A percentile compares a stretch with the other conserved stretches of the same genome.
phyloP scores from a whole-genome alignment of 257 asterid species.

The Plectranthus barbatus region DNA sequence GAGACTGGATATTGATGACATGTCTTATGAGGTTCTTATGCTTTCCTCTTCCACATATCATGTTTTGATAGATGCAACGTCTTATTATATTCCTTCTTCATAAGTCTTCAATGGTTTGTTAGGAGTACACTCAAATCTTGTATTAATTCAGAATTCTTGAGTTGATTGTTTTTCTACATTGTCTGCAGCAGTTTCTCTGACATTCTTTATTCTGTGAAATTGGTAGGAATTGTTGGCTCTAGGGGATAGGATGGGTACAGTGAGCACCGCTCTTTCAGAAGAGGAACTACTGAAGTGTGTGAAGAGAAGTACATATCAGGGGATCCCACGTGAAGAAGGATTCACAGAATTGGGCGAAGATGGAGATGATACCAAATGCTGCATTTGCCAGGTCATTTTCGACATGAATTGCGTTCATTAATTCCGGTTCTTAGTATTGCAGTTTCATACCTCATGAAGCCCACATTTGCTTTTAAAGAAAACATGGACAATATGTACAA shows the following conservation, averaged over 20 bases:
- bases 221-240: conserved; percentile 84
- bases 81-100: too few species aligned
- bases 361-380: conserved; percentile 65
- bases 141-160: background rate
- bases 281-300: conserved; percentile 61
- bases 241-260: conserved; percentile 89
- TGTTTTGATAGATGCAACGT: background rate
- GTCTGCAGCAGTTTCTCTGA: background rate
- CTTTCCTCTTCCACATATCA: background rate
- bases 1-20: conserved; percentile 90
- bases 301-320: conserved; percentile 38
- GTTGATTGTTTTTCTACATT: background rate
- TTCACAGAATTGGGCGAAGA: conserved; percentile 21
- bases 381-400: conserved; percentile 75
- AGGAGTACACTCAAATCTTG: background rate
- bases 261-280: conserved; percentile 83
- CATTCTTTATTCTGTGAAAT: background rate
- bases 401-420: too few species aligned
- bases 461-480: too few species aligned
- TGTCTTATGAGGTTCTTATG: conserved; percentile 84
- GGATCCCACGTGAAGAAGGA: conserved; percentile 20
- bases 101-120: background rate
- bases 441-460: too few species aligned
- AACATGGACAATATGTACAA: too few species aligned
- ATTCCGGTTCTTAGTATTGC: too few species aligned